Conservation (phyloP, 148 eudicot genomes). For the Heliamphora exappendiculata region DNA sequence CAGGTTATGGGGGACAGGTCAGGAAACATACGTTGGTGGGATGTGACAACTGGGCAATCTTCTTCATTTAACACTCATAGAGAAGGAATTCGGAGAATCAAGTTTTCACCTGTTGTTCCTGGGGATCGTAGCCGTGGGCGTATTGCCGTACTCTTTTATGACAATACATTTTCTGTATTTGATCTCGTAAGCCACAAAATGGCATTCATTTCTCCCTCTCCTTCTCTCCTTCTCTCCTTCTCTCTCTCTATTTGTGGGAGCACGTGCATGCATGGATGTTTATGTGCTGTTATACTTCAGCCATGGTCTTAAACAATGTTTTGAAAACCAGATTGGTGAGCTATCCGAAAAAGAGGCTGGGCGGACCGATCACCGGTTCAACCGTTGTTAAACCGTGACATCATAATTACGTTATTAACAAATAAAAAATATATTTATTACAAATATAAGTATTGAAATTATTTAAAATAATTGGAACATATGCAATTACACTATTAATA, state of each 20-base stretch:
- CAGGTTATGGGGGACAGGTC: constrained; percentile 99
- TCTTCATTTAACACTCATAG: constrained; percentile 94
- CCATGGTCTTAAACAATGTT: no score
- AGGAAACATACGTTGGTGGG: constrained; percentile 99
- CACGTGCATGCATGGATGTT: background rate
- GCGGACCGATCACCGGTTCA: no score
- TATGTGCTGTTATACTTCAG: background rate
- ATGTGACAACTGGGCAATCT: constrained; percentile 87
- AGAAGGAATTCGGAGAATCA: constrained; percentile 93
- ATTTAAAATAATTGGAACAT: no score
- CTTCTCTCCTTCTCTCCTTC: no score
- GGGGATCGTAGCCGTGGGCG: constrained; percentile 98
- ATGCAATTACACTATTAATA: no score
- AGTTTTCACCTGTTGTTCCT: constrained; percentile 88
- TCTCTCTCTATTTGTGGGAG: constrained; percentile 3
- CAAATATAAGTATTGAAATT: no score
- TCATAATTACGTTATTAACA: no score
- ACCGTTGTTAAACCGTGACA: no score
- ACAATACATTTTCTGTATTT: constrained; percentile 84
- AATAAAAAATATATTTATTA: no score
- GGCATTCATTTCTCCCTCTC: constrained; percentile 5
- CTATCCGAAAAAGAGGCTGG: no score
- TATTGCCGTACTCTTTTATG: constrained; percentile 81
- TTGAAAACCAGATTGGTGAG: no score
- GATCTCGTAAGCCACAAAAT: constrained; percentile 69